Evolutionary conservation across 495 filamentous ascomycete species (phyloP), one percentile per base, ranked within the genome.

Genomic region (Friedmanniomyces endolithicus): DNA sequence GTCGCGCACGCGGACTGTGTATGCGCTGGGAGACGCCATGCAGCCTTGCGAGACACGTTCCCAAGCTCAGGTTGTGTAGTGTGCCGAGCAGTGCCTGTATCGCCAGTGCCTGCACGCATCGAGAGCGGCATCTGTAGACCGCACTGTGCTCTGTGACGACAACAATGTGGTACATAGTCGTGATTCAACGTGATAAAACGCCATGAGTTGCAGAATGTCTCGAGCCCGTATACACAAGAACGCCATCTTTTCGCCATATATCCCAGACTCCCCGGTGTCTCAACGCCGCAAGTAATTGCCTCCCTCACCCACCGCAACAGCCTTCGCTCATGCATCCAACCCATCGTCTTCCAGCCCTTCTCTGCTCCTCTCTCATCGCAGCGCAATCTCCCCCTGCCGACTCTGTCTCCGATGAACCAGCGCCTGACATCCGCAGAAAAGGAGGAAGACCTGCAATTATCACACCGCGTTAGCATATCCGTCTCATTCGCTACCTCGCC

Each of bases 351-450:
- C 27, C 27, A n/a, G n/a, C n/a, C 6, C 6, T 23, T 24, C 47
- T 2, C 25, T 6, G 23, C 25, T 25, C 9, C 9, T 17, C 3
- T 2, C n/a, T 34, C 29, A 52, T 41, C 59, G 59, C 61, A 94
- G 74, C 50, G 82, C 80, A 75, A 95, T 95, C 50, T 86, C 83
- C 49, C 89, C 89, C 61, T 83, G 75, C 69, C 85, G 77, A 68
- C 79, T 85, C 65, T 84, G 79, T 68, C 86, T 79, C 52, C 83
- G 65, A 63, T 95, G 87, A 43, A 95, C 75, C 57, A 82, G 77
- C 47, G 87, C 89, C 66, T 95, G 89, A 64, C 86, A 78, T 25
- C 81, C 84, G 72, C 89, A 95, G 73, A 94, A 94, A 47, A 92
- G 78, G 53, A 95, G 79, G 74, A 95, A 95, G 0, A 76, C 80